Evolutionary conservation across 2,329 filamentous ascomycete genomes (phyloP), one percentile per base, ranked within the genome.

Genomic region (Ascocoryne sarcoides): DNA sequence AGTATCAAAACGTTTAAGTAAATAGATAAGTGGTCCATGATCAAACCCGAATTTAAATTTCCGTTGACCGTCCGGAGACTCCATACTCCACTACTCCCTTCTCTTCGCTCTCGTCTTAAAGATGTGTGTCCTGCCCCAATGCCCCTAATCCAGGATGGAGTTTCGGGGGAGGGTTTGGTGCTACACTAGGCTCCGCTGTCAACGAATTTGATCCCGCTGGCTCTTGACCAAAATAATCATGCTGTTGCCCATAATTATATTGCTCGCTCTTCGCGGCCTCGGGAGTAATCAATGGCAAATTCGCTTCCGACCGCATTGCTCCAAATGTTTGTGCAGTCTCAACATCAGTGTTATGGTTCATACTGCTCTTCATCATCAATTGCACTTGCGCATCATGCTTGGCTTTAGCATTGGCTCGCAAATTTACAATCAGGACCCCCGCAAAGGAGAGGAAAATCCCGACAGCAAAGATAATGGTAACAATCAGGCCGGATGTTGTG

Each of bases 401-500:
- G 9, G 21, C 32, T 37, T 48, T 47, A 10, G 16, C 36, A 16
- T 32, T 39, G 18, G 33, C 35, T 17, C 38, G 36, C n/a, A 46
- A 19, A 10, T 30, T 10, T 16, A 46, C 41, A 8, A 47, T 32
- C 4, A 48, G 30, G 5, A 51, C 32, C 4, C 34, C 36, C 4
- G 46, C 36, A 5, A 50, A 39, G 8, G 45, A 39, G 4, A 42
- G 44, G 0, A 30, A 40, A 15, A 55, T 39, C 3, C 43, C 46
- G 16, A 48, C 28, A 10, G 28, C 43, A 34, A 56, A 50, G 12
- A 39, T 39, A 19, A 56, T 46, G 10, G 52, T 44, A 14, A 53
- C 52, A 14, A 52, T 37, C 4, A 54, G 18, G 14, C 53, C 53
- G 8, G 48, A 50, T 1, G 48, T 52, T 9, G 46, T 46, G 32